Evolutionary conservation across 139 green algal genomes (phyloP).

Genomic region (Spirogloea muscicola): DNA sequence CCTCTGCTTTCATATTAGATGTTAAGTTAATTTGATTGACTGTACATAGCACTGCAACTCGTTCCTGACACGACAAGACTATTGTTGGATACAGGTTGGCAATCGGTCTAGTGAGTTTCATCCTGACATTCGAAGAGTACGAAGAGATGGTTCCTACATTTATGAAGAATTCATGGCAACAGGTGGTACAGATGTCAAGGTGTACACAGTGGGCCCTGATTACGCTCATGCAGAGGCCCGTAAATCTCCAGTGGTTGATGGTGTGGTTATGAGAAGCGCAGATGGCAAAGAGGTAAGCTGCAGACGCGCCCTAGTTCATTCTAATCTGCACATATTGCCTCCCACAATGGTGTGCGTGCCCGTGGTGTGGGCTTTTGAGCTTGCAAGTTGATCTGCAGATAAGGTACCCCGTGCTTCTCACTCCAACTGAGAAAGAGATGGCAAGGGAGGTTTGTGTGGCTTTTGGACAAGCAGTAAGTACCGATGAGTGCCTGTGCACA

Average conservation of each 20-base stretch:
- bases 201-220: conserved; percentile 83
- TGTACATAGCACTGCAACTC: too few relatives aligned
- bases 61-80: too few relatives aligned
- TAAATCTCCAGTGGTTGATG: conserved; percentile 95
- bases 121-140: conserved; percentile 46
- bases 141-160: conserved; percentile 88
- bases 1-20: too few relatives aligned
- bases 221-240: conserved; percentile 98
- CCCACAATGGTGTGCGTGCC: neutral
- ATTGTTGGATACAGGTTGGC: conserved; percentile 28
- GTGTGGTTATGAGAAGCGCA: conserved; percentile 72
- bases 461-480: conserved; percentile 77
- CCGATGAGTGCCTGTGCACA: too few relatives aligned
- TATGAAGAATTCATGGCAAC: conserved; percentile 96
- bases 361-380: too few relatives aligned
- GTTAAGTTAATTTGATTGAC: too few relatives aligned
- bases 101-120: conserved; percentile 51
- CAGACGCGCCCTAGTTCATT: neutral
- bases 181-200: conserved; percentile 97
- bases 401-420: conserved; percentile 87
- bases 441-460: conserved; percentile 85
- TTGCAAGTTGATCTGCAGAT: too few relatives aligned
- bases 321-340: neutral
- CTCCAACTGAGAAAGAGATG: conserved; percentile 84
- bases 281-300: conserved; percentile 81